phyloP scores from a whole-genome alignment of 495 filamentous ascomycete genomes.

The Aspergillus leporis region DNA sequence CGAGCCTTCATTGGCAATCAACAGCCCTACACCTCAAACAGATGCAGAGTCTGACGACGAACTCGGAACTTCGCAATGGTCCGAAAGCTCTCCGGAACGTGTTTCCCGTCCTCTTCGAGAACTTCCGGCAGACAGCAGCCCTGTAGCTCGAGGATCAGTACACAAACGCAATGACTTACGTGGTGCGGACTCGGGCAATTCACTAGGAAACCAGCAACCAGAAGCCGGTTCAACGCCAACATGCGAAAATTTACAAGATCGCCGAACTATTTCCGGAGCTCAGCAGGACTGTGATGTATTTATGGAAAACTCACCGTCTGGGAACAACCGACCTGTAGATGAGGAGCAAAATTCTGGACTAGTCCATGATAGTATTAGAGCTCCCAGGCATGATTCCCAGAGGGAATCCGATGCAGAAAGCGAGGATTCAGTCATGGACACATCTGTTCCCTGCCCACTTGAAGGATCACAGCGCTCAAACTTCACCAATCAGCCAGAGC shows the following conservation, averaged over 20 bases:
- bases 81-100: slow-evolving; percentile 12
- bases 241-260: background rate
- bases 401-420: slow-evolving; percentile 30
- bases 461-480: slow-evolving; percentile 29
- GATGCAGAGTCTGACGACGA: slow-evolving; percentile 20
- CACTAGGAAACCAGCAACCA: background rate
- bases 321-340: background rate
- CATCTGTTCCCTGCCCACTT: slow-evolving; percentile 52
- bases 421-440: slow-evolving; percentile 56
- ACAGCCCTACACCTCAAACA: slow-evolving; percentile 6
- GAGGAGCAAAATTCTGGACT: background rate
- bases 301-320: background rate
- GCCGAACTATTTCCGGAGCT: background rate
- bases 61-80: slow-evolving; percentile 13
- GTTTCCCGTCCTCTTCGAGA: slow-evolving; percentile 6
- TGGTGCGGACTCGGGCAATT: background rate
- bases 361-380: background rate
- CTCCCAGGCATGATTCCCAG: background rate
- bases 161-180: background rate
- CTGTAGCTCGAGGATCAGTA: slow-evolving; percentile 5
- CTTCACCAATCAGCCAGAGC: slow-evolving; percentile 29
- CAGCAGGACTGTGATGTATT: background rate
- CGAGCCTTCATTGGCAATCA: background rate
- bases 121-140: slow-evolving; percentile 32
- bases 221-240: background rate